Percentiles rank a stretch among this genome's conserved stretches.
These are phyloP conservation scores for Hericium coralloides DNA, from an alignment of 768 basidiomycete species.

Conservation along the genomic window DNA sequence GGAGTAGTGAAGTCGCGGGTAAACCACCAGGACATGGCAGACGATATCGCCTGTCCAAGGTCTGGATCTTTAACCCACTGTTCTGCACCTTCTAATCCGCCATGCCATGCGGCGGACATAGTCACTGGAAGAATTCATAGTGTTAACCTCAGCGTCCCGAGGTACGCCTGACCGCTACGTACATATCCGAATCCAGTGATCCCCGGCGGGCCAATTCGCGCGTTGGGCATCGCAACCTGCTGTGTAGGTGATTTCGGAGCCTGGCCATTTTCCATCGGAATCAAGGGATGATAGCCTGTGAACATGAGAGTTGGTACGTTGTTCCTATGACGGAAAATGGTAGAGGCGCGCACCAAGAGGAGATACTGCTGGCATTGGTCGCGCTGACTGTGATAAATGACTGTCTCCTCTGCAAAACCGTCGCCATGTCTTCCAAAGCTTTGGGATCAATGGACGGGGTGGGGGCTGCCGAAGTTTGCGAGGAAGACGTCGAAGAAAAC, in stretches of 20 bases:
- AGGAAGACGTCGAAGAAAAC: neutral
- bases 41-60: constrained; percentile 12
- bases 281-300: constrained; percentile 13
- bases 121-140: constrained; percentile 7
- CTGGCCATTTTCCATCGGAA: constrained; percentile 14
- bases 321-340: neutral
- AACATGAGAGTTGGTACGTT: neutral
- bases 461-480: neutral
- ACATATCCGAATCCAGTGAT: constrained; percentile 19
- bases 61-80: constrained; percentile 6
- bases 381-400: constrained; percentile 4
- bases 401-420: constrained; percentile 6
- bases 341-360: constrained; percentile 4
- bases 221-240: constrained; percentile 25
- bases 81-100: constrained; percentile 9
- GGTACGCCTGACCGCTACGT: neutral
- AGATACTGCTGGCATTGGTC: neutral
- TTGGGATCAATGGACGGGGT: neutral
- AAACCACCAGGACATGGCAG: constrained; percentile 25
- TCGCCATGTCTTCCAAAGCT: constrained; percentile 8
- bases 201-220: constrained; percentile 27
- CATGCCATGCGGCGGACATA: constrained; percentile 17
- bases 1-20: constrained; percentile 18
- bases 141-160: too few relatives aligned
- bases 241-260: constrained; percentile 20